Percentiles rank a stretch among this genome's conserved stretches.
Conservation (phyloP, 2,329 filamentous ascomycete species). For the Dothideomycetes sp. region DNA sequence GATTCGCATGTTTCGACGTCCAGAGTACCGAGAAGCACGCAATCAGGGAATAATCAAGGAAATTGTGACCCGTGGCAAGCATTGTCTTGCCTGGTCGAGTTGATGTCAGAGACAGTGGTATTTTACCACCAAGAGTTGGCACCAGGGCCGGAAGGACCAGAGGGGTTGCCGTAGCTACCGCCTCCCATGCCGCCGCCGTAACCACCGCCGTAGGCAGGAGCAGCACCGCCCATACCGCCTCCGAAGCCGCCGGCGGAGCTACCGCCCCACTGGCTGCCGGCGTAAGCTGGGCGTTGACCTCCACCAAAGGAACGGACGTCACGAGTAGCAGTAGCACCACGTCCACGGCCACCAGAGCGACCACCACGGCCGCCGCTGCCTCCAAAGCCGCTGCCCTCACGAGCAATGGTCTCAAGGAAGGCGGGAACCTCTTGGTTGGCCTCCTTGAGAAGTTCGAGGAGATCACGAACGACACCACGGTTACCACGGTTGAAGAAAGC, state of each 20-base stretch:
- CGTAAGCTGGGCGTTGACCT: slow-evolving; percentile 46
- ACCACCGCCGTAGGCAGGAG: slow-evolving; percentile 28
- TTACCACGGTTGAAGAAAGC: slow-evolving; percentile 99
- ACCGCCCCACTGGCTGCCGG: slow-evolving; percentile 43
- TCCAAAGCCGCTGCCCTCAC: slow-evolving; percentile 75
- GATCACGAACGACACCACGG: slow-evolving; percentile 90
- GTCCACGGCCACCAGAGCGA: slow-evolving; percentile 59
- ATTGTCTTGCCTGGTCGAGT: background rate
- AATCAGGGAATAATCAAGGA: slow-evolving; percentile 17
- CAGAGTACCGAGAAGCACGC: slow-evolving; percentile 19
- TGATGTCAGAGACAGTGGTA: background rate
- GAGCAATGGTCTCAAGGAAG: slow-evolving; percentile 95
- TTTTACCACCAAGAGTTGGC: slow-evolving; percentile 50
- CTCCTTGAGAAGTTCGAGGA: slow-evolving; percentile 96
- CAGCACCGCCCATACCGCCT: slow-evolving; percentile 26
- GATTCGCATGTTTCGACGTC: slow-evolving; percentile 13
- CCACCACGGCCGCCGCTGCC: slow-evolving; percentile 54
- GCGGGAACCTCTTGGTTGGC: slow-evolving; percentile 91
- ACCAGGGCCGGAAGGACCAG: slow-evolving; percentile 46
- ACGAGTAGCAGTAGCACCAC: slow-evolving; percentile 61
- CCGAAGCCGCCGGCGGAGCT: slow-evolving; percentile 30
- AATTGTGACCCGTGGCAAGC: slow-evolving; percentile 5
- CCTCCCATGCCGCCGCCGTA: slow-evolving; percentile 31
- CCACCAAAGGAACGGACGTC: slow-evolving; percentile 62
- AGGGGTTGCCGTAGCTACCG: slow-evolving; percentile 57